These are phyloP conservation scores for Kandelia obovata DNA, from an alignment of 345 rosid genomes.

Conservation along the genomic window DNA sequence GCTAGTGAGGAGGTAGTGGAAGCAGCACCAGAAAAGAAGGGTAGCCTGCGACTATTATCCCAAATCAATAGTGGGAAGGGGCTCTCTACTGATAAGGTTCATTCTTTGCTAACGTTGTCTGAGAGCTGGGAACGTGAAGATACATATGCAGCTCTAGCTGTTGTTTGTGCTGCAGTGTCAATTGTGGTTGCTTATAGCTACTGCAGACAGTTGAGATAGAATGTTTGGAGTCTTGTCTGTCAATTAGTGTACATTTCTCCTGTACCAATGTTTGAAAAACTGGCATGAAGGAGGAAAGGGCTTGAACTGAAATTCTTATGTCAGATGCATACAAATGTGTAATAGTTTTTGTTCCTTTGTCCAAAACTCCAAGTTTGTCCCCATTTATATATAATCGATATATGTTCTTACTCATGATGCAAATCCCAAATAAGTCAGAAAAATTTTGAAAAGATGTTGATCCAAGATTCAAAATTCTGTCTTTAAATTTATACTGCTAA, in stretches of 20 bases:
- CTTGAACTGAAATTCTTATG: background rate
- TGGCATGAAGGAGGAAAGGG: background rate
- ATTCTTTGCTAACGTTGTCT: conserved; percentile 58
- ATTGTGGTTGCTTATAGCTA: conserved; percentile 69
- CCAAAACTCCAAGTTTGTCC: background rate
- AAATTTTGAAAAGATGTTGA: no score
- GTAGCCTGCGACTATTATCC: conserved; percentile 29
- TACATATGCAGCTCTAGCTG: conserved; percentile 78
- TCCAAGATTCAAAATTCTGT: no score
- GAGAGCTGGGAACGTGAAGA: conserved; percentile 92
- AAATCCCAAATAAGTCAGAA: no score
- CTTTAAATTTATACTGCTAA: no score
- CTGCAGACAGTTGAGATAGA: conserved; percentile 53
- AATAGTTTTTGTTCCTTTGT: background rate
- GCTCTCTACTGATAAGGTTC: conserved; percentile 33
- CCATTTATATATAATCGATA: no score
- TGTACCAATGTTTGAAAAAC: conserved; percentile 4
- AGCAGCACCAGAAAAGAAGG: conserved; percentile 43
- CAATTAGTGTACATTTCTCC: background rate
- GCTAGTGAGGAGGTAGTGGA: conserved; percentile 24
- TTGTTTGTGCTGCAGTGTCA: conserved; percentile 70
- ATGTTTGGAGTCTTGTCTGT: background rate
- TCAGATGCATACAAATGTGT: background rate
- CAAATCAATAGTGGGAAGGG: conserved; percentile 41
- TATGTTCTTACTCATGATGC: no score